These are phyloP conservation scores for Amborella trichopoda DNA, from an alignment of 164 flowering plant species.

Conservation along the genomic window DNA sequence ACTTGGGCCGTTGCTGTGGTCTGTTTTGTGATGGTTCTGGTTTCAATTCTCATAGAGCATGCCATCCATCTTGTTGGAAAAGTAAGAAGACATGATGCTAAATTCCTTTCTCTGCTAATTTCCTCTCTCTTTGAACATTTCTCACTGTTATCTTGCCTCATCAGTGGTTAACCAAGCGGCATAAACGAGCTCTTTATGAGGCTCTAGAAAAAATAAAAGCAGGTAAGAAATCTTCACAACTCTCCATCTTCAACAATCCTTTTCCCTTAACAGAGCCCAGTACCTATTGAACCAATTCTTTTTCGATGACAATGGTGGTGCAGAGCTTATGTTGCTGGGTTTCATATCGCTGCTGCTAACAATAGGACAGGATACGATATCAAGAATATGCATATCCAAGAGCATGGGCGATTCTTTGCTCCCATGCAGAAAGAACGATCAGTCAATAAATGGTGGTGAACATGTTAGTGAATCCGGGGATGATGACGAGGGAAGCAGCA, in stretches of 20 bases:
- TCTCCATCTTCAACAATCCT: no score
- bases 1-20: conserved; percentile 33
- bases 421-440: conserved; percentile 17
- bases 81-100: conserved; percentile 5
- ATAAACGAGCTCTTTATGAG: conserved; percentile 34
- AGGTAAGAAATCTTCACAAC: no score
- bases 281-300: no score
- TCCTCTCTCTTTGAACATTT: not conserved
- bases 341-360: conserved; percentile 44
- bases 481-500: not conserved
- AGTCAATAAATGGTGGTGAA: no score
- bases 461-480: no score
- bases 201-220: conserved; percentile 42
- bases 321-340: conserved; percentile 41
- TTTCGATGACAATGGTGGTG: no score
- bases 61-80: conserved; percentile 19
- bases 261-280: no score
- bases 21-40: conserved; percentile 15
- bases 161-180: conserved; percentile 30
- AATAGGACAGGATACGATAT: conserved; percentile 18
- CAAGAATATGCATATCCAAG: conserved; percentile 27
- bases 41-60: conserved; percentile 23
- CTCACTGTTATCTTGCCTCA: not conserved
- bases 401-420: conserved; percentile 27
- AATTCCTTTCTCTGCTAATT: not conserved